Evolutionary conservation across 305 asterid genomes (phyloP), one percentile per base, ranked within the genome.

Genomic region (Rubia occidens): DNA sequence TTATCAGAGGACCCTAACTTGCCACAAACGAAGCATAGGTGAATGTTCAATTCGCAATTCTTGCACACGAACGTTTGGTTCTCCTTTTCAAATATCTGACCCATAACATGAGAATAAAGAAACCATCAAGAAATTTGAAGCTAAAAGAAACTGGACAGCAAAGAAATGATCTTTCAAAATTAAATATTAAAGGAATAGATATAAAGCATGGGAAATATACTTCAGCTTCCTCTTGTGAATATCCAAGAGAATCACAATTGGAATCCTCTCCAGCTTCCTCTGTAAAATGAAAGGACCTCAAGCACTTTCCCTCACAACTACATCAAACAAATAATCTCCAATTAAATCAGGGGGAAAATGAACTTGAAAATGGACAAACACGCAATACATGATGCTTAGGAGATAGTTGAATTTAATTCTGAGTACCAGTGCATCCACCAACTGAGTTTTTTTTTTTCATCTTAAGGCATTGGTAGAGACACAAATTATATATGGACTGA

Each of bases 251-350:
- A 60, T 64, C 75, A 67, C 98, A 91, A 8, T 55, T 61, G 35
- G 96, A 83, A 26, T 85, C 89, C 2, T 61, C 78, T 67, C 95
- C 96, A 75, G 82, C 87, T 72, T 77, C 80, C 65, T 24, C 39
- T 40, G 89, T 89, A 67, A 91, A 84, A 79, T 91, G 98, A 78
- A 91, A 91, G 69, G 96, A 83, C 85, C 98, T 84, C 88, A 89
- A 75, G 82, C 98, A 91, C 84, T 78, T 89, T 56, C 98, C 98
- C 29, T 89, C 98, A 39, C 96, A 91, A 68, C 96, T 91, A 82
- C 68, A 70, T 55, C 49, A 53, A n/a, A 42, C 15, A 51, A 75
- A 45, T 6, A 59, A 44, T 18, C 32, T 67, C 43, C n/a, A 15
- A 8, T 51, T 39, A 58, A 26, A 54, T 62, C 49, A 67, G 71